These are phyloP conservation scores for Exidia glandulosa DNA, from an alignment of 768 basidiomycete genomes.

Conservation along the genomic window DNA sequence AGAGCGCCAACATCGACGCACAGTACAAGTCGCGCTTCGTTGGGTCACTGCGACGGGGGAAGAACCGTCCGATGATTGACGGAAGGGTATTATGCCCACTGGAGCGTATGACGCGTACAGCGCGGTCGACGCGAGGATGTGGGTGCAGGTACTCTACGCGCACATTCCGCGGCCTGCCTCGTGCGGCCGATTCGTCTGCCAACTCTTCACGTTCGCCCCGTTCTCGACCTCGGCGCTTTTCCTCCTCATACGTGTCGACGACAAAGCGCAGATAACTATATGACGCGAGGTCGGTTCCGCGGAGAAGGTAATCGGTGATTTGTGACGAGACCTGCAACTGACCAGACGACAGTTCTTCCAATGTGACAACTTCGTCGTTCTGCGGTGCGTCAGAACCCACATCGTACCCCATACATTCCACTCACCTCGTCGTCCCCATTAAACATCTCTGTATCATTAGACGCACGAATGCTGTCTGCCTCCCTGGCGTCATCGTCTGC, in stretches of 20 bases:
- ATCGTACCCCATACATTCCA: too few species aligned
- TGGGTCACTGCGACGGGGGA: conserved; percentile 20
- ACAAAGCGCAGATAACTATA: conserved; percentile 17
- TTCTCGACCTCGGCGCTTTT: background rate
- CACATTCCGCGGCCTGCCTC: background rate
- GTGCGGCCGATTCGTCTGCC: background rate
- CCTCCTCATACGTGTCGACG: conserved; percentile 22
- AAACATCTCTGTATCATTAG: too few species aligned
- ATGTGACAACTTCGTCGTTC: background rate
- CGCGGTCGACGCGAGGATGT: conserved; percentile 3
- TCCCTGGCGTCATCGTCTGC: too few species aligned
- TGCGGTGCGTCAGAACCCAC: background rate
- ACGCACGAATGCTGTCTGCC: too few species aligned
- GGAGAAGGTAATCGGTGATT: conserved; percentile 16
- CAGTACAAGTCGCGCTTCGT: conserved; percentile 19
- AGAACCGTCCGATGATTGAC: conserved; percentile 23
- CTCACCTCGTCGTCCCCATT: background rate
- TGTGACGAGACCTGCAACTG: conserved; percentile 4
- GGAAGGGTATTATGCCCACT: conserved; percentile 24
- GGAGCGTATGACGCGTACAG: conserved; percentile 12
- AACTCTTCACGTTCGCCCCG: background rate
- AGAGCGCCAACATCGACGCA: conserved; percentile 24
- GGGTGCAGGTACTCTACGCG: conserved; percentile 10
- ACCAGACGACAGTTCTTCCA: background rate
- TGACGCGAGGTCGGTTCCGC: conserved; percentile 12